These are phyloP conservation scores for Tuber indicum DNA, from an alignment of 495 filamentous ascomycete species.

Conservation along the genomic window DNA sequence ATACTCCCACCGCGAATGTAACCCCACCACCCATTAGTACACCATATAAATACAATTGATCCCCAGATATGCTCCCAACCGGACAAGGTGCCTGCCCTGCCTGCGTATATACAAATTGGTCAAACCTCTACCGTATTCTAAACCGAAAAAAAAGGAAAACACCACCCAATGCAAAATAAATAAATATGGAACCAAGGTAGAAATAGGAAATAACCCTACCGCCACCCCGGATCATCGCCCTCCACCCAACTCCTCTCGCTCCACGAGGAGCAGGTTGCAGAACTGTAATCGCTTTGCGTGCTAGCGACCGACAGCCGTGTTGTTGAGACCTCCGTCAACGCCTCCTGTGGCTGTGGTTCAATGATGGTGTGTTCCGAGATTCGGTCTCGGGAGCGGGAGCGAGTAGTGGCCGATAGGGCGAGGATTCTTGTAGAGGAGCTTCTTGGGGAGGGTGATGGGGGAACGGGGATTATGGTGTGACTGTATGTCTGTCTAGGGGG, in stretches of 20 bases:
- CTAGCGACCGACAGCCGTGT: constrained; percentile 9
- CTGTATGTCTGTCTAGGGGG: not conserved
- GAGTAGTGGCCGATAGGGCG: constrained; percentile 5
- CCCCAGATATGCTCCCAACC: not conserved
- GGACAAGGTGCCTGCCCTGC: not conserved
- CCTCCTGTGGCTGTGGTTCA: constrained; percentile 26
- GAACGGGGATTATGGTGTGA: constrained; percentile 3
- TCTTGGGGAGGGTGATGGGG: constrained; percentile 5
- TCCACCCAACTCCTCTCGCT: constrained; percentile 30
- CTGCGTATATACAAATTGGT: constrained; percentile 6
- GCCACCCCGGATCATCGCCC: constrained; percentile 28
- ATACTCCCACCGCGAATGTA: not conserved
- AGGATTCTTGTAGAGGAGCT: constrained; percentile 21
- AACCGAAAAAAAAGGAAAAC: not conserved
- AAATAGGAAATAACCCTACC: constrained; percentile 6
- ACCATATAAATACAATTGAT: not conserved
- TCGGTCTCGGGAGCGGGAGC: constrained; percentile 18
- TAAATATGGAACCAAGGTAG: not conserved
- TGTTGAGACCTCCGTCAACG: constrained; percentile 9
- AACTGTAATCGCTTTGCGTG: constrained; percentile 13
- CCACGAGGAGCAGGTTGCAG: constrained; percentile 27
- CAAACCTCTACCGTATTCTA: not conserved
- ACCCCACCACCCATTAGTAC: not conserved
- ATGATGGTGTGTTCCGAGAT: constrained; percentile 28
- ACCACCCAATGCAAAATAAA: not conserved